Evolutionary conservation across 805 yeast genomes (phyloP).

Genomic region (Ogataea sp.): DNA sequence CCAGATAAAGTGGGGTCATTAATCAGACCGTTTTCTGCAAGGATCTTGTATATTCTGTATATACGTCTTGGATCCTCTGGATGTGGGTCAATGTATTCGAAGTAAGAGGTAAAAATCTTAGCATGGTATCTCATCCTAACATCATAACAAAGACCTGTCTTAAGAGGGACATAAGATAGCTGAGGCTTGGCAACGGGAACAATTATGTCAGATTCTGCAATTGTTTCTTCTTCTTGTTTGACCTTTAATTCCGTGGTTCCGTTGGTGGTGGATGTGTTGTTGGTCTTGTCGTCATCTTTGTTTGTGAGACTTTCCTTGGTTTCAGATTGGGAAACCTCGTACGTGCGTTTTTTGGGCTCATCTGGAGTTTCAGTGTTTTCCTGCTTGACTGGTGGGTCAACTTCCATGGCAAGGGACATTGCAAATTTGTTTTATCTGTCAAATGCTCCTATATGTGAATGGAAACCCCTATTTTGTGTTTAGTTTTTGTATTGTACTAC

Average conservation of each 20-base stretch:
- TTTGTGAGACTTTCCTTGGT: no score
- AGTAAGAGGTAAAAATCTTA: conserved; percentile 82
- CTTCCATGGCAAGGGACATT: no score
- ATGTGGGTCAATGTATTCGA: conserved; percentile 94
- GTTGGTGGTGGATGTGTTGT: not conserved
- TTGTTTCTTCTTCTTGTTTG: not conserved
- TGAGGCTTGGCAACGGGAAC: conserved; percentile 61
- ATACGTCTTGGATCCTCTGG: conserved; percentile 98
- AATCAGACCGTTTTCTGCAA: conserved; percentile 91
- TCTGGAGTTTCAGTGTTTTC: no score
- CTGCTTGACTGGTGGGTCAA: no score
- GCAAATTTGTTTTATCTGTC: no score
- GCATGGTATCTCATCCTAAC: conserved; percentile 98
- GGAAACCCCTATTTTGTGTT: no score
- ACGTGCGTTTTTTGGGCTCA: no score
- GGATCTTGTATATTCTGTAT: conserved; percentile 83
- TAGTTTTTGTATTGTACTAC: no score
- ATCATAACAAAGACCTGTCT: conserved; percentile 93
- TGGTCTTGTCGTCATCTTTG: no score
- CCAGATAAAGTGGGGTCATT: conserved; percentile 71
- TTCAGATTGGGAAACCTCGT: no score
- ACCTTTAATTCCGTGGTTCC: not conserved
- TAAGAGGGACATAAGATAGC: conserved; percentile 62
- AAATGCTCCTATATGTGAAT: no score
- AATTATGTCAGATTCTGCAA: conserved; percentile 17